Base-by-base conservation (phyloP, 352 stramenopile genomes). In the Phytophthora tubulina region DNA sequence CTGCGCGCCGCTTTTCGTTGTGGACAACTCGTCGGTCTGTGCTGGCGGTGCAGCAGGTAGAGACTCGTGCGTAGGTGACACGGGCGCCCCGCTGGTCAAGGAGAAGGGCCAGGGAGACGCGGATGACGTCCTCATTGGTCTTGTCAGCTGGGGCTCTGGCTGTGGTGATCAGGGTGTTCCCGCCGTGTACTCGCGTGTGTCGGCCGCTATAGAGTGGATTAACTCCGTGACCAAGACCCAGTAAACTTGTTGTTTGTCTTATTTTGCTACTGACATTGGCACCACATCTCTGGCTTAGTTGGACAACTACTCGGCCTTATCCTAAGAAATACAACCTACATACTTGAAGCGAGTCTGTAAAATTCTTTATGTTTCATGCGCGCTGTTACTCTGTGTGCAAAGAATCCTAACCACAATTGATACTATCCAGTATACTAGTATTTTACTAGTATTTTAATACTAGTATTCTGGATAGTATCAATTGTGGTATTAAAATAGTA, bases 141-240 rank as follows among this genome's bases (percentile, higher is more conserved):
- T 90, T 33, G 70, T 79, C 27, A 85, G 73, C 65, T 89, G 79
- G 79, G 80, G 78, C 13, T 61, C 73, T 41, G 73, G 74, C 41
- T 90, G 82, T 31, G 80, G 75, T 7, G 45, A 68, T 3, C 46
- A 62, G 10, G 70, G 70, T 7, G 68, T 75, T 15, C 80, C 82
- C 0, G 68, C 71, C 1, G 78, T 88, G 11, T 88, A 87, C 74
- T 70, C 79, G 13, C 74, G 78, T 15, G 76, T 90, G 53, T 81
- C 80, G 6, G 38, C 66, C 17, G 78, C 49, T 6, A 35, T 74
- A 36, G 55, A 66, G 8, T 88, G 78, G 75, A 77, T 88, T 15
- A 54, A 54, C 48, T 54, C 48, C 9, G 30, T 38, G 21, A 54
- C 48, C 10, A 54, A 54, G 21, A 54, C 48, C 10, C 35, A 54